These are phyloP conservation scores for Boletus rufocinnamomeus DNA, from an alignment of 768 basidiomycete species.

Conservation along the genomic window DNA sequence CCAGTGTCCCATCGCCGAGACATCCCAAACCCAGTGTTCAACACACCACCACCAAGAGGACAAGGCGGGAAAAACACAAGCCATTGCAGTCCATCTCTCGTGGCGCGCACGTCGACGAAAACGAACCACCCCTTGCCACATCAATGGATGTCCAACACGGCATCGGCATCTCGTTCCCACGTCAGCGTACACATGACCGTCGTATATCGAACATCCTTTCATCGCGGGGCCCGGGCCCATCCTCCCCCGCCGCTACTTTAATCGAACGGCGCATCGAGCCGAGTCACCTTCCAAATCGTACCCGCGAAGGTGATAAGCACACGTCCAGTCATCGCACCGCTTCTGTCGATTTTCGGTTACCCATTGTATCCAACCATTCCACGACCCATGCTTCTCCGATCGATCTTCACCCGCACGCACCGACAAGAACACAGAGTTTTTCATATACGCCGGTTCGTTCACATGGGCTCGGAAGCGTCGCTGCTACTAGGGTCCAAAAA, in stretches of 20 bases:
- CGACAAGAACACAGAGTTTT: slow-evolving; percentile 18
- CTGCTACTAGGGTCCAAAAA: neutral
- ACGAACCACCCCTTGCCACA: slow-evolving; percentile 14
- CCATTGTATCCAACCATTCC: neutral
- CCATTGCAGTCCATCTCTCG: neutral
- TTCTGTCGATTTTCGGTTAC: slow-evolving; percentile 24
- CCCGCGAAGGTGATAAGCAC: slow-evolving; percentile 17
- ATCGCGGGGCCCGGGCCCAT: slow-evolving; percentile 4
- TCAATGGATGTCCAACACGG: neutral
- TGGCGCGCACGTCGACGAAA: slow-evolving; percentile 19
- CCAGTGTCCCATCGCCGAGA: neutral
- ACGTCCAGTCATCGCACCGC: slow-evolving; percentile 15
- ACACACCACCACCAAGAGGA: slow-evolving; percentile 5
- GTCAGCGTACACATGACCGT: slow-evolving; percentile 11
- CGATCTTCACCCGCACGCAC: slow-evolving; percentile 20
- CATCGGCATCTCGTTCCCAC: slow-evolving; percentile 17
- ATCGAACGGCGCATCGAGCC: slow-evolving; percentile 6
- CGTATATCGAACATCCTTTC: slow-evolving; percentile 13
- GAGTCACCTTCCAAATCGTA: slow-evolving; percentile 6
- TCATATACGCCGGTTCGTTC: neutral
- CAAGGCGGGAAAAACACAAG: slow-evolving; percentile 9
- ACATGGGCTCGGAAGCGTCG: slow-evolving; percentile 10
- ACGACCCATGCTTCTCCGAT: slow-evolving; percentile 21
- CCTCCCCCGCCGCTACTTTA: slow-evolving; percentile 5
- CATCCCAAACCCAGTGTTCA: neutral